Evolutionary conservation across 2,329 filamentous ascomycete species (phyloP).

Genomic region (Hypoxylon sp.): DNA sequence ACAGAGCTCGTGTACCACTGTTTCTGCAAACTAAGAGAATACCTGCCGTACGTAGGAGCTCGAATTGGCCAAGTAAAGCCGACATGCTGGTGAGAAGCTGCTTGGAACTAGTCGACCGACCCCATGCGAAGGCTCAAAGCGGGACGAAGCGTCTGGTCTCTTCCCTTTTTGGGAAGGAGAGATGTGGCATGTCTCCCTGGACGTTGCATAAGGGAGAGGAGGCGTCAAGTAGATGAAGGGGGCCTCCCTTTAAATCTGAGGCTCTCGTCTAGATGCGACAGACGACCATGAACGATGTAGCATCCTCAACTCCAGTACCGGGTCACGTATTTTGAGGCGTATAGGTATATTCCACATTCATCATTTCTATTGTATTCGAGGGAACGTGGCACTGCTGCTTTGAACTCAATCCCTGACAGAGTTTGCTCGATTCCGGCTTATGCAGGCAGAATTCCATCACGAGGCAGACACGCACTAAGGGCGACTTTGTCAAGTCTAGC

Average conservation of each 20-base stretch:
- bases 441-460: conserved; percentile 32
- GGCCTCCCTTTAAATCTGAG: conserved; percentile 38
- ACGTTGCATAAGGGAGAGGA: conserved; percentile 35
- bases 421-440: conserved; percentile 30
- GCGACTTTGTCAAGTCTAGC: conserved; percentile 2
- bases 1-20: neutral
- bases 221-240: conserved; percentile 45
- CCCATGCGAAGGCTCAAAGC: conserved; percentile 24
- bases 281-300: conserved; percentile 26
- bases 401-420: conserved; percentile 19
- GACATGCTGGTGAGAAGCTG: conserved; percentile 15
- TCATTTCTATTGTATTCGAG: conserved; percentile 6
- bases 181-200: conserved; percentile 33
- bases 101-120: conserved; percentile 19
- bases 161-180: conserved; percentile 41
- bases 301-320: neutral
- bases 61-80: conserved; percentile 17
- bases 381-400: conserved; percentile 28
- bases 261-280: conserved; percentile 29
- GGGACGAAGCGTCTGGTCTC: conserved; percentile 35
- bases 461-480: conserved; percentile 22
- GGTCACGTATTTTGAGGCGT: conserved; percentile 8
- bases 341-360: conserved; percentile 13
- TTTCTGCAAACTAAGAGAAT: neutral
- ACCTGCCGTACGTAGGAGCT: conserved; percentile 14